These are phyloP conservation scores for Huntiella decipiens DNA, from an alignment of 2,329 filamentous ascomycete genomes.

Conservation along the genomic window DNA sequence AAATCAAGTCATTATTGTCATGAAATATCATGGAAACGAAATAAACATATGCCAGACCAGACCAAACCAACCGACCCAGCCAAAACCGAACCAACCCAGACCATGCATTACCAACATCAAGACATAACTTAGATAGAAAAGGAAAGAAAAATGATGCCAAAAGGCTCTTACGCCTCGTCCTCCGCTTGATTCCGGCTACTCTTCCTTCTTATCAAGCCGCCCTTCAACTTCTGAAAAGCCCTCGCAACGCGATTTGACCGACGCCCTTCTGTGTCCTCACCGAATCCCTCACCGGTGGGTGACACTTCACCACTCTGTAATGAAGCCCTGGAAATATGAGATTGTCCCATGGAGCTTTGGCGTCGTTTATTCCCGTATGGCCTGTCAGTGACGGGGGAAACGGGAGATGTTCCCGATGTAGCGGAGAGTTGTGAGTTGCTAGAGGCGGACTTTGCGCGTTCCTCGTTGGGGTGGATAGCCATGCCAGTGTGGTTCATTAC, in stretches of 20 bases:
- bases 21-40: background rate
- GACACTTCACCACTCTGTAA: slow-evolving; percentile 2
- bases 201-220: background rate
- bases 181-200: background rate
- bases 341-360: background rate
- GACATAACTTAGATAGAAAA: background rate
- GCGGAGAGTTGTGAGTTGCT: background rate
- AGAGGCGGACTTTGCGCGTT: slow-evolving; percentile 1
- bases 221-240: slow-evolving; percentile 5
- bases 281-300: background rate
- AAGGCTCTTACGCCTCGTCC: background rate
- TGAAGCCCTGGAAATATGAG: background rate
- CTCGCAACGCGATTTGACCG: slow-evolving; percentile 1
- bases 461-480: slow-evolving; percentile 3
- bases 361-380: background rate
- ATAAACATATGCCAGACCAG: background rate
- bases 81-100: background rate
- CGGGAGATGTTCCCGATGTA: background rate
- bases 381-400: background rate
- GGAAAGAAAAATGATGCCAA: background rate
- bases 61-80: background rate
- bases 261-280: background rate
- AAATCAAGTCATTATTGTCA: no score
- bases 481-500: slow-evolving; percentile 7
- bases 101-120: background rate